Evolutionary conservation across 345 rosid genomes (phyloP), one percentile per base, ranked within the genome.

Genomic region (Pseudoturritis turrita): DNA sequence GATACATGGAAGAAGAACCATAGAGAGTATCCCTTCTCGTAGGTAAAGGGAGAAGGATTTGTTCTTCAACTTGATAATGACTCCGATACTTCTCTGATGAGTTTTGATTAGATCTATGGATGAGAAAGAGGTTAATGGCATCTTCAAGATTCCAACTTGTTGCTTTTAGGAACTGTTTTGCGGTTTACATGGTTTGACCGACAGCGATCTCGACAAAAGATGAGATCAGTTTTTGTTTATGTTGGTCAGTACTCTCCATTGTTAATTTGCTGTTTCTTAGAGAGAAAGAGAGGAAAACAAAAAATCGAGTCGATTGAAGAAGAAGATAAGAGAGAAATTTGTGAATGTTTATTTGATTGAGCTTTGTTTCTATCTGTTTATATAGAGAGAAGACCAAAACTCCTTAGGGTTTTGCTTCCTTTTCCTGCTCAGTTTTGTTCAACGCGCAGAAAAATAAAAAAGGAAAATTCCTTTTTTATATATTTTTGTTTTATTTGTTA

Each of bases 161-260:
- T 47, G 72, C 97, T 82, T 86, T 82, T 64, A 89, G 63, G 79
- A 88, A 89, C 66, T 77, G 89, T 22, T 46, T 31, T 61, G 98
- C 98, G 18, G 90, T 81, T 35, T 89, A 91, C 15, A 77, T 73
- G 47, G 85, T 84, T 71, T 92, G 87, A 53, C 89, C 90, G 6
- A 79, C 85, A 50, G 91, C 88, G 84, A 88, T 87, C 82, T 92
- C 96, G 43, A 88, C 77, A 78, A 92, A 92, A 45, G 91, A 87
- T 68, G 92, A 81, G 73, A 89, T 84, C 78, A 84, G 78, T 37
- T 67, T 71, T 77, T 31, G 78, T 37, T 67, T 71, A 77, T 31
- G 3, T 35, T 82, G 63, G 49, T 55, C 39, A 11, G 9, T 10
- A 39, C 3, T 4, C 61, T 52, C 52, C 60, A 66, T 39, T 66